Conservation (phyloP, 371 early-diverging fungal genomes). For the Agmasoma carcini region DNA sequence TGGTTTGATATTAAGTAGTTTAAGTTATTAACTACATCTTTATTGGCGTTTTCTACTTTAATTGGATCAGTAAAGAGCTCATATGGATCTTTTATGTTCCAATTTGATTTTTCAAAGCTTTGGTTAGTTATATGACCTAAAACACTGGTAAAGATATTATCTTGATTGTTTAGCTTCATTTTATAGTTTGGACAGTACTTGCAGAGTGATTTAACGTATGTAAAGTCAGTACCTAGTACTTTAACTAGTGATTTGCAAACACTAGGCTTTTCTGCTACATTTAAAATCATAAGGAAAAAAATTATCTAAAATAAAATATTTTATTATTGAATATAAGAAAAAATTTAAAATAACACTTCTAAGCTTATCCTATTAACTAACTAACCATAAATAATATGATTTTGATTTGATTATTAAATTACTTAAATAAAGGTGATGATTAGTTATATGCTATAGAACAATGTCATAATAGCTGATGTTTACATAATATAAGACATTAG, state of each 20-base stretch:
- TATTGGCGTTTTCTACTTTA: slow-evolving; percentile 8
- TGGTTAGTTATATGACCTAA: slow-evolving; percentile 50
- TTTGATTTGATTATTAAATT: no score
- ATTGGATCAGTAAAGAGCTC: slow-evolving; percentile 41
- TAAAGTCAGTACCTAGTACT: slow-evolving; percentile 57
- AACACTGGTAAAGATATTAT: slow-evolving; percentile 52
- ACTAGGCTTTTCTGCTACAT: slow-evolving; percentile 92
- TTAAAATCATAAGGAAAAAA: slow-evolving; percentile 43
- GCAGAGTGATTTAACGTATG: slow-evolving; percentile 16
- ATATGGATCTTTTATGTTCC: slow-evolving; percentile 47
- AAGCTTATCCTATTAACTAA: not conserved
- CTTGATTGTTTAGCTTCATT: slow-evolving; percentile 3
- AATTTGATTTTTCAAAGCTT: slow-evolving; percentile 46
- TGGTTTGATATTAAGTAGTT: slow-evolving; percentile 59
- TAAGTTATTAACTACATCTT: slow-evolving; percentile 49
- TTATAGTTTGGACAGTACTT: slow-evolving; percentile 52
- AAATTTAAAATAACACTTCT: not conserved
- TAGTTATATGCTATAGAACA: no score
- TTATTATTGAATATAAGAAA: not conserved
- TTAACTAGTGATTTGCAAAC: slow-evolving; percentile 73
- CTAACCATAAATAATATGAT: no score
- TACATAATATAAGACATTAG: no score
- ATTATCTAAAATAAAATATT: not conserved
- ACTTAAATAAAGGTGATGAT: no score
- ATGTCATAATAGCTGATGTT: no score